These are phyloP conservation scores for Exophiala aquamarina DNA, from an alignment of 2,329 filamentous ascomycete genomes.

Conservation along the genomic window DNA sequence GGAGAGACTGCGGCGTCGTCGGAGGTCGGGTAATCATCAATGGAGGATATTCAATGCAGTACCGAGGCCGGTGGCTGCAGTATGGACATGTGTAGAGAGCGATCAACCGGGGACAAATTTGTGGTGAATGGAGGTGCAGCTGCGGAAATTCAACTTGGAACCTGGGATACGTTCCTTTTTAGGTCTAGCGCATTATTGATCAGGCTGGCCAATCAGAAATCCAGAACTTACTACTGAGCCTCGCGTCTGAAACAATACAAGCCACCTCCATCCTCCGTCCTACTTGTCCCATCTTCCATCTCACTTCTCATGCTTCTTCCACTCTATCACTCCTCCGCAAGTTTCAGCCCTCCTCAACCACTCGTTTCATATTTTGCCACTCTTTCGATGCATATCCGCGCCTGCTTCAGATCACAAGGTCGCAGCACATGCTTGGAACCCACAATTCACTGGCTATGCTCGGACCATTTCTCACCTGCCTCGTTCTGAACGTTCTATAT, in stretches of 20 bases:
- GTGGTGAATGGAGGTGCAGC: no score
- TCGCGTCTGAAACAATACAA: slow-evolving; percentile 19
- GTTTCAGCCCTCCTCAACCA: slow-evolving; percentile 6
- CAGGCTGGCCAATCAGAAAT: slow-evolving; percentile 15
- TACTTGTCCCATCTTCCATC: slow-evolving; percentile 3
- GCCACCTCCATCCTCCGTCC: slow-evolving; percentile 17
- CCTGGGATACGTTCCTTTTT: no score
- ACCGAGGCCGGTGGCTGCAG: no score
- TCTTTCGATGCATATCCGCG: slow-evolving; percentile 13
- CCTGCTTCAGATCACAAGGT: slow-evolving; percentile 14
- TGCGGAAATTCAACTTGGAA: no score
- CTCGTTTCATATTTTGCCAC: slow-evolving; percentile 14
- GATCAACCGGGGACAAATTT: no score
- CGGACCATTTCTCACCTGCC: slow-evolving; percentile 11
- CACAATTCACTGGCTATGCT: slow-evolving; percentile 27
- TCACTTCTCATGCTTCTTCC: slow-evolving; percentile 9
- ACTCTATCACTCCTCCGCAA: background rate
- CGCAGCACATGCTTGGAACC: slow-evolving; percentile 9
- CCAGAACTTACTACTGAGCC: slow-evolving; percentile 10
- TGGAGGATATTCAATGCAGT: background rate
- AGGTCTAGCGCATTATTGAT: slow-evolving; percentile 6
- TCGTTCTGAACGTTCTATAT: slow-evolving; percentile 10
- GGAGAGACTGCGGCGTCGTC: slow-evolving; percentile 26
- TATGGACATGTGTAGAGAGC: no score
- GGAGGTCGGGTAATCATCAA: slow-evolving; percentile 26